These are phyloP conservation scores for Phytophthora chlamydospora DNA, from an alignment of 352 stramenopile genomes.

Conservation along the genomic window DNA sequence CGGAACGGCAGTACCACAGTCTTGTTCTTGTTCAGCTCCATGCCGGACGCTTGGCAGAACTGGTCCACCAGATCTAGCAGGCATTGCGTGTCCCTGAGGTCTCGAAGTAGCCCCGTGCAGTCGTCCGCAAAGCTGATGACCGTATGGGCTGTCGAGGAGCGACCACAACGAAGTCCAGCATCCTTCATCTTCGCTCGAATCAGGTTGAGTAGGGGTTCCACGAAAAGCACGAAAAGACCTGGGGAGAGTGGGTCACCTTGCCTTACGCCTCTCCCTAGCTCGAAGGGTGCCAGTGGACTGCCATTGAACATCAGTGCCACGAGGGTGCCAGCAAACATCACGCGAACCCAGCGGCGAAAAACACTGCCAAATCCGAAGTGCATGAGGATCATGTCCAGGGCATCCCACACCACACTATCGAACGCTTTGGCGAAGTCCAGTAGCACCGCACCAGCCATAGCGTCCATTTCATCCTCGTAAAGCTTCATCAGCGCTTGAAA, in stretches of 20 bases:
- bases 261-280: constrained; percentile 9
- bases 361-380: neutral
- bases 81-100: neutral
- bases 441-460: constrained; percentile 1
- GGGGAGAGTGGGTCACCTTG: constrained; percentile 26
- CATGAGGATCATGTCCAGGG: constrained; percentile 4
- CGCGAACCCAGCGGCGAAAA: neutral
- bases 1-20: too few species aligned
- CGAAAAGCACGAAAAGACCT: constrained; percentile 20
- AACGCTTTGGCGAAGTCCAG: constrained; percentile 20
- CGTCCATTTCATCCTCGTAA: neutral
- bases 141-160: neutral
- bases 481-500: constrained; percentile 12
- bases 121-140: constrained; percentile 20
- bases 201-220: constrained; percentile 16
- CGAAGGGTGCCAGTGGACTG: neutral
- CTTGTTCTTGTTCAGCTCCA: too few species aligned
- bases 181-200: neutral
- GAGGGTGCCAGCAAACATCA: constrained; percentile 4
- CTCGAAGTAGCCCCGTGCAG: constrained; percentile 9
- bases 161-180: neutral
- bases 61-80: constrained; percentile 3
- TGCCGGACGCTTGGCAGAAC: too few species aligned
- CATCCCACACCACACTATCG: constrained; percentile 10
- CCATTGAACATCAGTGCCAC: constrained; percentile 8